A percentile compares a stretch with the other conserved stretches of the same genome.
phyloP scores from a whole-genome alignment of 2,329 filamentous ascomycete species.

The Botrytis deweyae region DNA sequence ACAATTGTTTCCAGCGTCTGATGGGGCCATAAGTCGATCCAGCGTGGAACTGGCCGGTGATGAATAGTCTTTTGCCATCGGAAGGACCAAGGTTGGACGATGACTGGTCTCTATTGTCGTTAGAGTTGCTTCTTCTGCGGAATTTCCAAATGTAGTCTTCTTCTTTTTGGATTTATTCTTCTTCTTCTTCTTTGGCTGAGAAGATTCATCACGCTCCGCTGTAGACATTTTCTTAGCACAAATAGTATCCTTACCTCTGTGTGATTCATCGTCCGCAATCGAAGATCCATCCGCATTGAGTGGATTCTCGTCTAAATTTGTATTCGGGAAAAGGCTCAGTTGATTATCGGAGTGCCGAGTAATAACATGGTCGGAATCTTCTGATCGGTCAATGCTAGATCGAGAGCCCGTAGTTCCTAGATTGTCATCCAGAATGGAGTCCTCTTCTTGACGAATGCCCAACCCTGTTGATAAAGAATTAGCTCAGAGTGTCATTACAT shows the following conservation, averaged over 20 bases:
- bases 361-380: too few species aligned
- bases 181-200: background rate
- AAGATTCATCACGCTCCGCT: background rate
- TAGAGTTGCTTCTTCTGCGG: background rate
- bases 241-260: too few species aligned
- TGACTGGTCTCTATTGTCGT: too few species aligned
- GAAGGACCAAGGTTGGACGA: background rate
- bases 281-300: background rate
- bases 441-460: background rate
- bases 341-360: background rate
- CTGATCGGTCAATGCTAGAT: background rate
- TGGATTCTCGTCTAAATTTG: background rate
- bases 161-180: background rate
- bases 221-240: too few species aligned
- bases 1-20: background rate
- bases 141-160: background rate
- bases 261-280: background rate
- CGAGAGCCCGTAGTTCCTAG: accelerated
- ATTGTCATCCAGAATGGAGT: too few species aligned
- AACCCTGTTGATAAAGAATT: background rate
- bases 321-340: background rate
- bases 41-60: background rate
- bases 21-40: too few species aligned
- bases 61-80: background rate
- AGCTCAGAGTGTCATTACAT: background rate